A percentile compares a stretch with the other conserved stretches of the same genome.
Conservation (phyloP, 371 early-diverging fungal species). For the Zopfochytrium polystomum region DNA sequence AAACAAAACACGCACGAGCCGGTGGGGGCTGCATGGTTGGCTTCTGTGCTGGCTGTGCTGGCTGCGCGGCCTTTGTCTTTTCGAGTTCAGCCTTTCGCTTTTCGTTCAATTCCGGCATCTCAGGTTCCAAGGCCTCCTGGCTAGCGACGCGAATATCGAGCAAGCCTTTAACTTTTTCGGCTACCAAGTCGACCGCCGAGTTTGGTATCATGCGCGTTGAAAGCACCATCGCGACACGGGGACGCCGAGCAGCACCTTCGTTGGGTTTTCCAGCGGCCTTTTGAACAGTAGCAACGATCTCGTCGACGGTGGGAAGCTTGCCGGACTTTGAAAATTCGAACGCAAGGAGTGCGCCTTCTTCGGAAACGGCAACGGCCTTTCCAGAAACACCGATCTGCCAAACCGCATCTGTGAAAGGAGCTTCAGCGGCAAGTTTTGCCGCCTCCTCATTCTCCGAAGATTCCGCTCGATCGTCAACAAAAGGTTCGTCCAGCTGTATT, state of each 20-base stretch:
- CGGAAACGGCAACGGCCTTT: conserved; percentile 38
- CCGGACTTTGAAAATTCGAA: conserved; percentile 30
- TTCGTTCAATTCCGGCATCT: conserved; percentile 22
- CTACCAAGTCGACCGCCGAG: conserved; percentile 16
- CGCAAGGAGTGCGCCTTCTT: conserved; percentile 38
- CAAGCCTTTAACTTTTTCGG: conserved; percentile 8
- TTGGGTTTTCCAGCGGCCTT: conserved; percentile 39
- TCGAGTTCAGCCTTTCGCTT: conserved; percentile 22
- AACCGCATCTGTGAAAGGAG: conserved; percentile 11
- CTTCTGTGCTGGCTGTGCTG: conserved; percentile 14
- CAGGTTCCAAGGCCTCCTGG: conserved; percentile 27
- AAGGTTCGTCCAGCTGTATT: conserved; percentile 6
- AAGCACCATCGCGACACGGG: conserved; percentile 29
- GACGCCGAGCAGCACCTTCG: conserved; percentile 20
- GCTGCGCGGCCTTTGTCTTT: background rate
- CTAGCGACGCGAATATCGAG: conserved; percentile 25
- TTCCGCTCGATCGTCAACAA: conserved; percentile 1
- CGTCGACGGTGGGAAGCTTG: conserved; percentile 25
- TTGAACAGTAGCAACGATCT: conserved; percentile 30
- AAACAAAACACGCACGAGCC: conserved; percentile 40
- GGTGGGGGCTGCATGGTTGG: conserved; percentile 34
- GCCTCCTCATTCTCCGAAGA: conserved; percentile 21
- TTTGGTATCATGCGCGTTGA: conserved; percentile 30
- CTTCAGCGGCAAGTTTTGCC: conserved; percentile 12
- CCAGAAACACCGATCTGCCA: conserved; percentile 42